Base-by-base conservation (phyloP, 1,139 yeast species). In the Scheffersomyces insectosa region DNA sequence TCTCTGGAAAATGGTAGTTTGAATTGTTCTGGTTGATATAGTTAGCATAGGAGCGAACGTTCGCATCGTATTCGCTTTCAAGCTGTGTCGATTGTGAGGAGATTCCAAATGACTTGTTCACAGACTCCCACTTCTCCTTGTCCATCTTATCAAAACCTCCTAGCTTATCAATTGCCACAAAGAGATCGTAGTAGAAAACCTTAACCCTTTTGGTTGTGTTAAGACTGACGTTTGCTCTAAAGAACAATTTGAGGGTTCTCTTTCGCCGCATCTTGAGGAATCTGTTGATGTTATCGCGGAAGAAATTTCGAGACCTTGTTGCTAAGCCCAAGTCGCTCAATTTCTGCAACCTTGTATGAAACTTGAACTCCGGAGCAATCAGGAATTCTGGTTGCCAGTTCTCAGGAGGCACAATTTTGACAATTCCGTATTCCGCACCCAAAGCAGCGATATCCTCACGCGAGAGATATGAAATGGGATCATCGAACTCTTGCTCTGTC, bases 331-430 rank as follows among this genome's bases (percentile, higher is more conserved):
- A 66, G 57, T 85, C 88, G 54, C 80, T 77, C 43, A 86, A 56
- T 40, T 72, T 76, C 57, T 86, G 93, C 20, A 82, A 60, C 43
- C 93, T 64, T 5, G 89, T 85, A 49, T 80, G 83, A 55, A 86
- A 85, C 42, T 64, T 72, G 60, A 86, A 85, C 7, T 66, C 57
- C 33, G 70, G 66, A 39, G 85, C 74, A 13, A 85, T 66, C 47
- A 79, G 72, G 48, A 85, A 74, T 0, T 72, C 67, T 1, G 67
- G 69, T 42, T 65, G 64, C 79, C 87, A 83, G 10, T 57, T 66
- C 4, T 50, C 44, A 0, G 93, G 93, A 2, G 95, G 90, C 1
- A 78, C 70, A 1, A 86, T 53, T 56, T 85, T 86, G 28, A 86
- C 63, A 53, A 86, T 74, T 1, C 95, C 95, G 58, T 70, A 85